A percentile compares a stretch with the other conserved stretches of the same genome.
These are phyloP conservation scores for Solanum etuberosum DNA, from an alignment of 257 asterid genomes.

Conservation along the genomic window DNA sequence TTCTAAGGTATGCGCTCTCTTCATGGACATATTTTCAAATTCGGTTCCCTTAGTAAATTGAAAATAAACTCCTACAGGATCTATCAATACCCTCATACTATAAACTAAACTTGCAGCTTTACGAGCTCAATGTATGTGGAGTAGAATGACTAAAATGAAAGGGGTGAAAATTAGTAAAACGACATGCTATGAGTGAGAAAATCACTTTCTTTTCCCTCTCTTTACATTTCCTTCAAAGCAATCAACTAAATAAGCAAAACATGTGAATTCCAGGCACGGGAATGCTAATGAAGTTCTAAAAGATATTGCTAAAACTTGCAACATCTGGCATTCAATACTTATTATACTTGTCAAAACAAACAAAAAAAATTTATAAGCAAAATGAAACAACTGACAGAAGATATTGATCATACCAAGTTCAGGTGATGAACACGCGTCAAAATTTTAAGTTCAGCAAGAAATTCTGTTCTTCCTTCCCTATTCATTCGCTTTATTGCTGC, in stretches of 20 bases:
- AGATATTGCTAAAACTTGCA: not conserved
- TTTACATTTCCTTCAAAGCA: not conserved
- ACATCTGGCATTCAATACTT: not conserved
- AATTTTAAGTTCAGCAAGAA: conserved; percentile 86
- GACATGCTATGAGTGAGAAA: not conserved
- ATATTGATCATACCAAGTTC: conserved; percentile 54
- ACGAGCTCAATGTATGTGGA: not conserved
- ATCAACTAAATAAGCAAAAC: not conserved
- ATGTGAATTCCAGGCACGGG: not conserved
- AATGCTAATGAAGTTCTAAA: not conserved
- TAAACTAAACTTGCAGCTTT: not conserved
- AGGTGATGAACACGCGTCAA: conserved; percentile 89
- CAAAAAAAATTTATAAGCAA: not conserved
- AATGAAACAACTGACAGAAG: not conserved
- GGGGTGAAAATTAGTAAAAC: not conserved
- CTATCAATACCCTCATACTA: not conserved
- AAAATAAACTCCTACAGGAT: not conserved
- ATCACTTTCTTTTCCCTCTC: not conserved
- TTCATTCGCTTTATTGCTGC: conserved; percentile 96
- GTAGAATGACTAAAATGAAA: not conserved
- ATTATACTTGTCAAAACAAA: not conserved
- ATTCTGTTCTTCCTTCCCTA: conserved; percentile 78
- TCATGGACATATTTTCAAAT: not conserved
- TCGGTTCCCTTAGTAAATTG: not conserved
- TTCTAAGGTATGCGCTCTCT: not conserved